Percentiles rank a stretch among this genome's conserved stretches.
These are phyloP conservation scores for Miamiensis avidus DNA, from an alignment of 169 alveolate species.

Conservation along the genomic window DNA sequence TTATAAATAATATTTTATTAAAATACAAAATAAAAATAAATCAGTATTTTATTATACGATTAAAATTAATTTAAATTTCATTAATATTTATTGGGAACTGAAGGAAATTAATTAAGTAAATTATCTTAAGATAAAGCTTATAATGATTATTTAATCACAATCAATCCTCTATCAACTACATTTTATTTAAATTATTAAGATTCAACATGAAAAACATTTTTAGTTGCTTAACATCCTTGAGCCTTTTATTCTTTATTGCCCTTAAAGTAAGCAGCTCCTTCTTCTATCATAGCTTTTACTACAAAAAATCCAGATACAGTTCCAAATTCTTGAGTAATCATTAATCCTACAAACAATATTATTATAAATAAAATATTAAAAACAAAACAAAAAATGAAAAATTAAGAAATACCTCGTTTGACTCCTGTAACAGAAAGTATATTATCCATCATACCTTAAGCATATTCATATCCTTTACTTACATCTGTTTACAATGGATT, in stretches of 20 bases:
- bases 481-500: background rate
- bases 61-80: too few species aligned
- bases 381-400: too few species aligned
- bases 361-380: too few species aligned
- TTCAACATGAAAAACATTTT: background rate
- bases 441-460: background rate
- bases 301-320: background rate
- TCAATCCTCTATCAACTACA: background rate
- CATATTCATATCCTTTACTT: background rate
- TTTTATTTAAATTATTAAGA: too few species aligned
- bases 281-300: background rate
- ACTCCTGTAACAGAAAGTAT: background rate
- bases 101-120: background rate
- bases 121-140: background rate
- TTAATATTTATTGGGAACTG: background rate
- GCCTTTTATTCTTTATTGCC: background rate
- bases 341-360: background rate
- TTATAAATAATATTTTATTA: too few species aligned
- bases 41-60: background rate
- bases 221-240: background rate
- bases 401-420: background rate
- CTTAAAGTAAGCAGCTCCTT: background rate
- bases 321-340: background rate
- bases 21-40: background rate
- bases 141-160: background rate